Base-by-base conservation (phyloP, 345 rosid species). In the Diplotaxis tenuifolia region DNA sequence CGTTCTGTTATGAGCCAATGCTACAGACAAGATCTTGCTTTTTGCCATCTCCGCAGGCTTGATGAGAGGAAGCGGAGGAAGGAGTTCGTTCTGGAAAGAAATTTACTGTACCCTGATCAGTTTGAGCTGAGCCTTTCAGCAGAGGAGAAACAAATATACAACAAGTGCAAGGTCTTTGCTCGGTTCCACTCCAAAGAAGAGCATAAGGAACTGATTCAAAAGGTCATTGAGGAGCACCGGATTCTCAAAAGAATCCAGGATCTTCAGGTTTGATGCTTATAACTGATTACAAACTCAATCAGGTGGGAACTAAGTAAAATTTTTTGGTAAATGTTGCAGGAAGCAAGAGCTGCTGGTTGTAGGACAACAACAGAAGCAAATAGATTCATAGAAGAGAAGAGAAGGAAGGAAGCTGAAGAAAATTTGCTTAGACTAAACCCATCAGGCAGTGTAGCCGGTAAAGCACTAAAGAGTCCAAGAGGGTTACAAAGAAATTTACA, bases 31-130 rank as follows among this genome's bases (percentile, higher is more conserved):
- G 59, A 21, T 50, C 15, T 1, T 65, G 22, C 21, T 59, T 66
- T n/a, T 56, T 66, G 16, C 58, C 75, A 66, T 81, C 54, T 83
- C 66, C 55, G 20, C 87, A 92, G 99, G 87, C 92, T 92, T 74
- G 96, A 92, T 71, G 99, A 95, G 85, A 90, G 99, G 86, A 90
- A 92, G 78, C 90, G 90, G n/a, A 85, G 96, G 76, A 95, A 90
- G 77, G 88, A 92, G 61, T 95, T 95, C 71, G 83, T 90, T 76
- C 75, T 95, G 69, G 97, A 92, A 68, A 86, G 97, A 79, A 90
- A 92, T 79, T 76, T 95, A 75, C 82, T 95, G 76, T 82, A 84
- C 75, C 84, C 89, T 18, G 87, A 89, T 63, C 82, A 87, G 67
- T 85, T 87, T 56, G 96, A 92, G 86, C 84, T 75, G 77, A 81